Conservation (phyloP, 768 basidiomycete genomes). For the Cystofilobasidium bisporidii region DNA sequence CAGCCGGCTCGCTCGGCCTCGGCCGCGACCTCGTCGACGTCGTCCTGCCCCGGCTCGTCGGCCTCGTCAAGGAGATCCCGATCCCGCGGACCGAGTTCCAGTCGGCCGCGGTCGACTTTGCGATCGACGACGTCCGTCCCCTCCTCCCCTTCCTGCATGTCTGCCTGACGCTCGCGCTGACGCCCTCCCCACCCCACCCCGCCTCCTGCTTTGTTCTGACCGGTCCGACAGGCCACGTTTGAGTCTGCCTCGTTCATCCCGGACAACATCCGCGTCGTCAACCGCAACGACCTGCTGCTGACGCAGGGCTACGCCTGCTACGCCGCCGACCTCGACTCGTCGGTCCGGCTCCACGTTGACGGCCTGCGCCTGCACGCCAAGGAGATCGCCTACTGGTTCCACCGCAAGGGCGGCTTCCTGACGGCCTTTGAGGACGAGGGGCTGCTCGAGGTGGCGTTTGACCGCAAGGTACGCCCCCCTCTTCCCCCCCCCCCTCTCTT, state of each 20-base stretch:
- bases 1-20: constrained; percentile 32
- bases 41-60: constrained; percentile 40
- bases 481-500: too few species aligned
- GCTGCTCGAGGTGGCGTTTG: constrained; percentile 41
- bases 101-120: constrained; percentile 34
- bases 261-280: constrained; percentile 41
- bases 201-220: too few species aligned
- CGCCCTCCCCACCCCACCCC: background rate
- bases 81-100: constrained; percentile 43
- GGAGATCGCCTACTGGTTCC: constrained; percentile 42
- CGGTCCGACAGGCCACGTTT: constrained; percentile 41
- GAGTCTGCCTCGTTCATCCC: constrained; percentile 43
- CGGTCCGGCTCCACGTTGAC: constrained; percentile 38
- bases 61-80: constrained; percentile 42
- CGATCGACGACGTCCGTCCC: background rate
- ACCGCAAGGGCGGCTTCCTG: constrained; percentile 37
- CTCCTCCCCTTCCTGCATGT: background rate
- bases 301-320: constrained; percentile 43
- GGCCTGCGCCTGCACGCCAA: constrained; percentile 41
- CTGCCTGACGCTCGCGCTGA: constrained; percentile 38
- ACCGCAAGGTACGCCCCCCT: constrained; percentile 16
- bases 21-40: constrained; percentile 42
- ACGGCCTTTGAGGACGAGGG: constrained; percentile 35
- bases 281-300: constrained; percentile 41
- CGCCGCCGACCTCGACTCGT: constrained; percentile 39